Evolutionary conservation across 108 stramenopile genomes (phyloP), one percentile per base, ranked within the genome.

Genomic region (Thalassiosira profunda): DNA sequence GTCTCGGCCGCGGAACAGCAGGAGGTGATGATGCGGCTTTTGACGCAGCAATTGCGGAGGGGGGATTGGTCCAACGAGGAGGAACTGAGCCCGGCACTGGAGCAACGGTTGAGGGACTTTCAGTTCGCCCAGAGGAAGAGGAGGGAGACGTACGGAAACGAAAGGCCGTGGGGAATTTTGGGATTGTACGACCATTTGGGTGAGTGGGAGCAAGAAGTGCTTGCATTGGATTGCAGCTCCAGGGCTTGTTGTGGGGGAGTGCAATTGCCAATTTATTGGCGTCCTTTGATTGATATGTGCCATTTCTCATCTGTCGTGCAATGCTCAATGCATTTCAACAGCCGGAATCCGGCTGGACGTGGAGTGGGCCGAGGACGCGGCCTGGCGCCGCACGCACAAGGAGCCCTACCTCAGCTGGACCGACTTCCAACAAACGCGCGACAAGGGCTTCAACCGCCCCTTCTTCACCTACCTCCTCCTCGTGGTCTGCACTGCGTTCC

Each of bases 361-460:
- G 21, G 87, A 86, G 49, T 96, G 94, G 94, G 88, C 94, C 7
- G 87, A 96, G 69, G 91, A 96, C 69, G 87, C 87, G 14, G 89
- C 92, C 6, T 89, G 79, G 84, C 79, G 94, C 46, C 77, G 94
- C 4, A 56, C 69, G 17, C 62, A 89, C 48, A 64, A 76, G 35
- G 58, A 80, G 47, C 91, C 94, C 0, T 95, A 95, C 46, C 58
- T 92, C 28, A 55, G 74, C 24, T 95, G 94, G 94, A 44, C 63
- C 0, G 94, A 95, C 56, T 92, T 81, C 70, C 86, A 91, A 36
- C 56, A 83, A 25, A 78, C 62, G 6, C 80, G 78, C n/a, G 66
- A 43, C 21, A 64, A 43, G 28, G 86, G 58, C n/a, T 72, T 37
- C 70, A 93, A 87, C 56, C 80, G 84, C 5, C 88, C 89, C 28